Evolutionary conservation across 2,329 filamentous ascomycete genomes (phyloP).

Genomic region (Botrytis medusae): DNA sequence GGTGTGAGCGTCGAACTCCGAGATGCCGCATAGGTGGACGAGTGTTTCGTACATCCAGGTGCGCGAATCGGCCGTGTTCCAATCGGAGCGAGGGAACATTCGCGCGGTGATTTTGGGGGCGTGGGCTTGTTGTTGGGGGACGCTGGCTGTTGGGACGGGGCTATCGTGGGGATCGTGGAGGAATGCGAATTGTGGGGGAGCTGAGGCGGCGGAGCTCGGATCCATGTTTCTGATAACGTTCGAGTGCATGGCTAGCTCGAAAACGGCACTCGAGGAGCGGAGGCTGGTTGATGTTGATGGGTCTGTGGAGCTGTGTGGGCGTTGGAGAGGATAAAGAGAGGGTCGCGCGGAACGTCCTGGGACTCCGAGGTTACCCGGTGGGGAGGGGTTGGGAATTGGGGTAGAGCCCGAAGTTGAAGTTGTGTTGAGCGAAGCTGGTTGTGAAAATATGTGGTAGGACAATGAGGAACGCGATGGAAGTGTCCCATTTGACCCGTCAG

Average conservation of each 20-base stretch:
- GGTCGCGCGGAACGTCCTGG: background rate
- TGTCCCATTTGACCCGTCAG: too few species aligned
- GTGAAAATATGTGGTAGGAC: background rate
- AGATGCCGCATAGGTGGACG: background rate
- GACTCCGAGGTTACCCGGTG: background rate
- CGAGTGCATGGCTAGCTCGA: background rate
- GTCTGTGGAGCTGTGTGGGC: background rate
- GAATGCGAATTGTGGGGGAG: background rate
- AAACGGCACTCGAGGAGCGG: background rate
- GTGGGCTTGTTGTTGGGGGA: background rate
- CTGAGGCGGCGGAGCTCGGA: background rate
- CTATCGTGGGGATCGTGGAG: rapidly evolving
- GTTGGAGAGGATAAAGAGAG: background rate
- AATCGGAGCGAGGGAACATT: rapidly evolving
- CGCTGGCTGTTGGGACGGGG: rapidly evolving
- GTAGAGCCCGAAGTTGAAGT: background rate
- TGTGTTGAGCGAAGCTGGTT: background rate
- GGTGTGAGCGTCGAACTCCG: background rate
- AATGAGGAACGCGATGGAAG: background rate
- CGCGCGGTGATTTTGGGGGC: background rate
- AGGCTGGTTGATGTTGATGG: background rate
- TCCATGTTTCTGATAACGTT: background rate
- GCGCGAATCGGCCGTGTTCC: background rate
- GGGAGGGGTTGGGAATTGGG: background rate
- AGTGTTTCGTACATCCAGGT: background rate